These are phyloP conservation scores for Aspergillus transmontanensis DNA, from an alignment of 2,329 filamentous ascomycete genomes.

Conservation along the genomic window DNA sequence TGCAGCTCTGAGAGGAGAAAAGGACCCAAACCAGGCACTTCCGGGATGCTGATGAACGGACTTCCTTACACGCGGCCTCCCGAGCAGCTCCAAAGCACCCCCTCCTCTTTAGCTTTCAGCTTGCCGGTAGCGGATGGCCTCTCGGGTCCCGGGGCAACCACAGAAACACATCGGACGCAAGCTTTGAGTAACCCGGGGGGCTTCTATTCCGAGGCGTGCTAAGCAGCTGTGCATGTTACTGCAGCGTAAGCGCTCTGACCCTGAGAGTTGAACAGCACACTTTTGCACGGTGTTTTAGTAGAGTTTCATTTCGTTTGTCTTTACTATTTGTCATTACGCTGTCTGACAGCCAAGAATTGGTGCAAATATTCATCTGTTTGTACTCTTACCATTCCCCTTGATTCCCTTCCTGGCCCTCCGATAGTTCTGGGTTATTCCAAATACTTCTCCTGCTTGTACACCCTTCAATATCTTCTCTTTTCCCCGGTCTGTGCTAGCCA, in stretches of 20 bases:
- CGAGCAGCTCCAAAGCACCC: conserved; percentile 21
- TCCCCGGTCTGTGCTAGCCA: too few species aligned
- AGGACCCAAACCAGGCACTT: conserved; percentile 26
- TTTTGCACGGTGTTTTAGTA: neutral
- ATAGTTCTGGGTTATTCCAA: neutral
- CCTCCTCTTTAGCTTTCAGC: conserved; percentile 1
- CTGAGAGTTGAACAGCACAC: neutral
- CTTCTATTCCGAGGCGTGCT: conserved; percentile 8
- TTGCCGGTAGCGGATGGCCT: conserved; percentile 18
- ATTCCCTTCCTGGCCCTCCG: neutral
- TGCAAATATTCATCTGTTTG: neutral
- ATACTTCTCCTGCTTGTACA: neutral
- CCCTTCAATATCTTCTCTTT: neutral
- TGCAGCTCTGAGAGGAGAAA: conserved; percentile 34
- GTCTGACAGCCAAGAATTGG: neutral
- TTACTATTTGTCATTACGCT: conserved; percentile 1
- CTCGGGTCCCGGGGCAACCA: conserved; percentile 23
- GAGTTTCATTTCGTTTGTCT: neutral
- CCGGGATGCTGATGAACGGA: conserved; percentile 42
- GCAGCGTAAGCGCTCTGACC: neutral
- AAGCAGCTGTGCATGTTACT: neutral
- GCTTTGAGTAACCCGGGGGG: conserved; percentile 27
- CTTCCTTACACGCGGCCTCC: conserved; percentile 39
- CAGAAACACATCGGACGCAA: conserved; percentile 26
- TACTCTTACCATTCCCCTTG: neutral